These are phyloP conservation scores for Dianthus caryophyllus DNA, from an alignment of 148 eudicot genomes.

Conservation along the genomic window DNA sequence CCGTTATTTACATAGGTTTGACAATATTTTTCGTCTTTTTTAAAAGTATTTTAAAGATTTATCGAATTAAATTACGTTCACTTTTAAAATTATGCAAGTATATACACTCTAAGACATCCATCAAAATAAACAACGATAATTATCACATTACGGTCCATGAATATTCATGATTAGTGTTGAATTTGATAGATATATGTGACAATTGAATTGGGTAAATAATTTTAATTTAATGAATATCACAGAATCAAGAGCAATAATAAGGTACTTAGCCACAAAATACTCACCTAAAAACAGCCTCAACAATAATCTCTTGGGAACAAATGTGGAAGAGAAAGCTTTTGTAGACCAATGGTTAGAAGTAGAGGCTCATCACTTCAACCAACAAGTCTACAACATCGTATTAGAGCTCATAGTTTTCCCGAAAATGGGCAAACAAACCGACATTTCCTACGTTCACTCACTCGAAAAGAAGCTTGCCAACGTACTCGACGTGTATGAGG, in stretches of 20 bases:
- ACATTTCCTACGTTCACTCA: conserved; percentile 33
- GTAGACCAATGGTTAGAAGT: conserved; percentile 78
- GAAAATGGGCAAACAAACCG: conserved; percentile 36
- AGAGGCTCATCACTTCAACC: conserved; percentile 64
- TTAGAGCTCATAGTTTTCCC: conserved; percentile 55
- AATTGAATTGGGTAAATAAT: no score
- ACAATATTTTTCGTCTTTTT: no score
- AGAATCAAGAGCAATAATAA: conserved; percentile 73
- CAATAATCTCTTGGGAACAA: conserved; percentile 49
- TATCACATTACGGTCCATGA: no score
- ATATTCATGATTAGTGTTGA: no score
- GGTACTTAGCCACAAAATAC: conserved; percentile 59
- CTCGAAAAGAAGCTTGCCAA: conserved; percentile 43
- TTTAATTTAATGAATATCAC: no score
- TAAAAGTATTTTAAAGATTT: no score
- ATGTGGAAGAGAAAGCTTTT: conserved; percentile 53
- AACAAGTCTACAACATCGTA: conserved; percentile 42
- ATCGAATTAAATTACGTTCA: no score
- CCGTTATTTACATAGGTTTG: neutral
- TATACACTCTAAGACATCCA: no score
- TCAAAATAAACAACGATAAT: no score
- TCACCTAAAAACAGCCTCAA: conserved; percentile 24
- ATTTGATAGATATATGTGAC: no score
- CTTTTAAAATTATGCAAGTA: no score
- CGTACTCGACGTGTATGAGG: conserved; percentile 59